Evolutionary conservation across 2,329 filamentous ascomycete species (phyloP), one percentile per base, ranked within the genome.

Genomic region (Didymella sp.): DNA sequence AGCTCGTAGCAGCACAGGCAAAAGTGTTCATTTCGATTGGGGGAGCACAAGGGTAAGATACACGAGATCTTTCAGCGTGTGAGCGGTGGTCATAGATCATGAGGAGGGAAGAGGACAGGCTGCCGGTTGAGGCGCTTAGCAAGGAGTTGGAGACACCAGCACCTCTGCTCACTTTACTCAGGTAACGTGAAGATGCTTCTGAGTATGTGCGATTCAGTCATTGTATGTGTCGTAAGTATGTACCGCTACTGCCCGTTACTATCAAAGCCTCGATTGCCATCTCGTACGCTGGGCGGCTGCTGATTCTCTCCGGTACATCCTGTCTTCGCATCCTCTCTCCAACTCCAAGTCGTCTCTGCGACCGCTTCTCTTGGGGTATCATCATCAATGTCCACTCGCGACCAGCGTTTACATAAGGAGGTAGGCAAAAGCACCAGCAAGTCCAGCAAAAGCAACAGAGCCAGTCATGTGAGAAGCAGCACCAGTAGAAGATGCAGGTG

Each of bases 401-500:
- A 38, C 45, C 22, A 51, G 13, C 27, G 40, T 46, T 68, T 71
- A 73, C 51, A 74, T 61, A 51, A 73, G 58, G 58, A 72, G 60
- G 65, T 70, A 74, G 22, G 70, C 66, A 47, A 73, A 67, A 40
- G 67, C 56, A 53, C 68, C 65, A 13, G 70, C 56, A 27, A 69
- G 58, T 66, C 70, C 70, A 44, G 71, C 63, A 37, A 73, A 65
- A 5, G 63, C 57, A 9, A 67, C 46, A 42, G 61, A 68, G 58
- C 66, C 61, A n/a, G 67, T 46, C 42, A 72, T 49, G 8, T 66
- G 60, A 11, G 71, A 63, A 24, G 72, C 71, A 22, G 71, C 69
- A 50, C 69, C 67, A 17, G 67, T 69, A 8, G 66, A 57, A 4
- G 45, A 51, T n/a, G 52, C 31, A 19, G 67, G 55, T 15, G 60